Conservation (phyloP, 2,329 filamentous ascomycete species). For the Exophiala aquamarina region DNA sequence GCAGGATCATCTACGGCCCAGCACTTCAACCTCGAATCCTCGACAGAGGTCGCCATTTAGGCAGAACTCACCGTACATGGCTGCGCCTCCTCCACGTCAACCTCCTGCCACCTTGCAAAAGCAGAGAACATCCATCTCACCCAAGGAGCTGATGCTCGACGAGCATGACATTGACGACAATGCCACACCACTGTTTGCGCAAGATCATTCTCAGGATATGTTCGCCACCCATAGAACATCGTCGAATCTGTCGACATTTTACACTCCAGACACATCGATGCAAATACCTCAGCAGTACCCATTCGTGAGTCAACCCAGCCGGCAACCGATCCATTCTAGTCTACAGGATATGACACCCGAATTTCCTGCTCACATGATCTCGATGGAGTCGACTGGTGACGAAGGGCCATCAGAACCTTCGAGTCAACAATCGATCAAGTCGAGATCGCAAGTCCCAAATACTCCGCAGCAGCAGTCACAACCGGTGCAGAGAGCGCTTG, state of each 20-base stretch:
- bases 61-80: conserved; percentile 62
- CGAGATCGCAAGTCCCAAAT: conserved; percentile 24
- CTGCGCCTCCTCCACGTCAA: conserved; percentile 40
- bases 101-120: conserved; percentile 39
- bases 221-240: conserved; percentile 48
- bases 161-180: conserved; percentile 75
- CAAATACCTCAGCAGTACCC: conserved; percentile 28
- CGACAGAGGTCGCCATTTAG: conserved; percentile 81
- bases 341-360: conserved; percentile 50
- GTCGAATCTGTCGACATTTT: conserved; percentile 33
- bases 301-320: conserved; percentile 28
- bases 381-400: conserved; percentile 62
- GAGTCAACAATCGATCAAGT: conserved; percentile 32
- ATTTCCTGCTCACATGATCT: conserved; percentile 60
- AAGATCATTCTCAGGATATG: conserved; percentile 51
- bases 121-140: conserved; percentile 84
- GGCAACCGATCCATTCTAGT: conserved; percentile 32
- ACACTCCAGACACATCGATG: conserved; percentile 30
- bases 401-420: conserved; percentile 38
- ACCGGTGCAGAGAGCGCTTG: conserved; percentile 55
- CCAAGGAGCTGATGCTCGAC: conserved; percentile 86
- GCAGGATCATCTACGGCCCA: conserved; percentile 65
- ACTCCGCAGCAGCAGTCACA: conserved; percentile 49
- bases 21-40: conserved; percentile 54
- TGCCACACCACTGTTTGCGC: conserved; percentile 69